phyloP scores from a whole-genome alignment of 139 green algal species.

The Tetratostichococcus sp. region DNA sequence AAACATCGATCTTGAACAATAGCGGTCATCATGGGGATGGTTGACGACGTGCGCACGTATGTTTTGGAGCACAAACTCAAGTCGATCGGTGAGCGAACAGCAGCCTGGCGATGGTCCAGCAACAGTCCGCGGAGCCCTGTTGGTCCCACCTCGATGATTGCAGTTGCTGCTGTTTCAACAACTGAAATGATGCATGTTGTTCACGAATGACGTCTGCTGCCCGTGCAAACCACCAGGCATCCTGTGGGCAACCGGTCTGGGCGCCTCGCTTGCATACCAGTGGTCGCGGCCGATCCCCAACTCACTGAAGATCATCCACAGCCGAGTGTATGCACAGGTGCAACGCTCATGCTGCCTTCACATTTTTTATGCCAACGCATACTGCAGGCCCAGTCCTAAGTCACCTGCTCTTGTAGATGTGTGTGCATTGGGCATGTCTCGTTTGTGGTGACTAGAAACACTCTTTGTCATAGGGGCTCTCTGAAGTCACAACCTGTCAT shows the following conservation, averaged over 20 bases:
- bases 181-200: no score
- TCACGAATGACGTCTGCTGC: no score
- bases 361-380: no score
- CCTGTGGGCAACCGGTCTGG: slow-evolving; percentile 29
- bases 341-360: not conserved
- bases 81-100: not conserved
- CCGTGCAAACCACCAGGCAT: slow-evolving; percentile 8
- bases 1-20: no score
- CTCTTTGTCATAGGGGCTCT: no score
- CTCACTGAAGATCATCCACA: slow-evolving; percentile 43
- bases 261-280: slow-evolving; percentile 26
- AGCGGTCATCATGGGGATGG: not conserved
- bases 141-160: no score
- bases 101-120: no score
- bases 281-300: slow-evolving; percentile 35
- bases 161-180: no score
- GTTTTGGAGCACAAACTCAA: not conserved
- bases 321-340: slow-evolving; percentile 42
- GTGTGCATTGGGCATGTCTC: slow-evolving; percentile 9
- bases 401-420: slow-evolving; percentile 13
- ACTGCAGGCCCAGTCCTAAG: no score
- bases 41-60: not conserved
- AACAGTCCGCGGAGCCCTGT: no score
- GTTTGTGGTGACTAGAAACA: not conserved
- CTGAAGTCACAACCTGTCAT: no score